Base-by-base conservation (phyloP, 495 filamentous ascomycete genomes). In the Talaromyces stipitatus region DNA sequence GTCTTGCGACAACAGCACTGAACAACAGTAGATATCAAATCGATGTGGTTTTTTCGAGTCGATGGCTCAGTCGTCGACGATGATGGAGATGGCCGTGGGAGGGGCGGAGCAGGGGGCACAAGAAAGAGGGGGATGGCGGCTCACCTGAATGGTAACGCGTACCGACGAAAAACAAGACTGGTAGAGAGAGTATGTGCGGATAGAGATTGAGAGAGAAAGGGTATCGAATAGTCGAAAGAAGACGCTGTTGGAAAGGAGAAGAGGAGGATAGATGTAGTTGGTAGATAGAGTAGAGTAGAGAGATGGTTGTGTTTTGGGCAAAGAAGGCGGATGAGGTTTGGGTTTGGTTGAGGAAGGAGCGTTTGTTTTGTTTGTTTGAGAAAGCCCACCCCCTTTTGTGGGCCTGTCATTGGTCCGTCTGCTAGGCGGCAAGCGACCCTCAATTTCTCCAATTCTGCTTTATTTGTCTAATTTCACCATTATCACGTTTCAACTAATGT, bases 161-260 rank as follows among this genome's bases (percentile, higher is more conserved):
- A 68, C 66, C 60, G 55, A 61, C 24, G 29, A 61, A 62, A 55
- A 60, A 59, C 47, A 47, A 56, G 60, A 58, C 56, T 65, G 60
- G 61, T 54, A 41, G 53, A 47, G 54, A 58, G 51, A 53, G 54
- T 16, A 18, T 56, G 46, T 56, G 22, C 9, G 59, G 52, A 50
- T 56, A 62, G 60, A 65, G 66, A 55, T 61, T 55, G 58, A 64
- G 60, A 65, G 59, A 55, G 55, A 62, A 59, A 58, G 53, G 55
- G 62, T 65, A 63, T 68, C 66, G 36, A 41, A 10, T 32, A 10
- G 30, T 32, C 30, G 8, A 32, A 10, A 0, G 33, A 11, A 16
- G 12, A 36, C 14, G 16, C 16, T n/a, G n/a, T n/a, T n/a, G n/a
- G n/a, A n/a, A 36, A n/a, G 33, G 33, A 36, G 10, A 11, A 36